Conservation (phyloP, 2,329 filamentous ascomycete genomes). For the Westerdykella sp. region DNA sequence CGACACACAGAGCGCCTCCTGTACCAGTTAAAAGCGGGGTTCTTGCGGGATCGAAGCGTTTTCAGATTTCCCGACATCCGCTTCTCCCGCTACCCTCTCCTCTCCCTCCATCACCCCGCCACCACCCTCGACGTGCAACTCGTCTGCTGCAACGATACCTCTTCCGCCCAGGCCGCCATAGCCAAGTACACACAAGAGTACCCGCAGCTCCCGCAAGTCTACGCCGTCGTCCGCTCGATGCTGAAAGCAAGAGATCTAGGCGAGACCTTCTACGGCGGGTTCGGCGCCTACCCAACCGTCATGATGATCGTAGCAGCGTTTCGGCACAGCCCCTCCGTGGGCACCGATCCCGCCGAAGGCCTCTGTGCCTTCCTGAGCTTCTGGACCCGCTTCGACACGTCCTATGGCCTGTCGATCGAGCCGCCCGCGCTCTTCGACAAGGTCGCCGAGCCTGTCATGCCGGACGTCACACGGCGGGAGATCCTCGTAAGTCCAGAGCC, state of each 20-base stretch:
- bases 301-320: conserved; percentile 53
- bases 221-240: conserved; percentile 45
- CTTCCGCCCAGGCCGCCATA: conserved; percentile 40
- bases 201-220: conserved; percentile 46
- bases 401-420: conserved; percentile 46
- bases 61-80: not conserved
- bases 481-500: conserved; percentile 11
- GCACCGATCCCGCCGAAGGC: conserved; percentile 35
- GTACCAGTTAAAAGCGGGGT: conserved; percentile 1
- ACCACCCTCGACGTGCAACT: conserved; percentile 51
- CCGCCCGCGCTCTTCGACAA: conserved; percentile 43
- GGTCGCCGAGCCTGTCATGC: conserved; percentile 13
- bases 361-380: conserved; percentile 48
- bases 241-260: conserved; percentile 47
- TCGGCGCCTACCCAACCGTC: conserved; percentile 51
- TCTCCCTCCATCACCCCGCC: conserved; percentile 39
- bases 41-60: conserved; percentile 3
- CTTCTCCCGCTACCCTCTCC: conserved; percentile 34
- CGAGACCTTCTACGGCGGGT: conserved; percentile 44
- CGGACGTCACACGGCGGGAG: conserved; percentile 8
- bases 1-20: conserved; percentile 16
- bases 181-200: conserved; percentile 45
- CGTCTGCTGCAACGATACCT: conserved; percentile 40
- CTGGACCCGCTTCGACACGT: conserved; percentile 45
- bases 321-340: conserved; percentile 37